A percentile compares a stretch with the other conserved stretches of the same genome.
Conservation (phyloP, 129 eudicot genomes). For the Flaveria ramosissima region DNA sequence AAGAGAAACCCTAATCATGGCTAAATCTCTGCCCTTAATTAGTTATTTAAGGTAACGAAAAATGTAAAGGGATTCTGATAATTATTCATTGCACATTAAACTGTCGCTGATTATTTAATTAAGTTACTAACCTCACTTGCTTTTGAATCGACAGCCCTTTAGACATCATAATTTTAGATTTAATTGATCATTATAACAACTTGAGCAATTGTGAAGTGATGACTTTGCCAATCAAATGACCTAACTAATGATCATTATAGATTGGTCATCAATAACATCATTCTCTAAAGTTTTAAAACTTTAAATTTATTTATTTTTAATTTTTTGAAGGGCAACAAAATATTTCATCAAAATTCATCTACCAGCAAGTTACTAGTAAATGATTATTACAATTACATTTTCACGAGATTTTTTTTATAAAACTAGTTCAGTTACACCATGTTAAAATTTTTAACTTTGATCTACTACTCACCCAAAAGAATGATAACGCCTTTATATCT, state of each 20-base stretch:
- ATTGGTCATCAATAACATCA: conserved; percentile 30
- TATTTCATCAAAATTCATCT: too few species aligned
- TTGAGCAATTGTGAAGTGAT: conserved; percentile 32
- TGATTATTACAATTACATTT: too few species aligned
- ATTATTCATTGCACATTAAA: not conserved
- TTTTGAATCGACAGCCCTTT: conserved; percentile 24
- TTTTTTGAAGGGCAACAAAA: too few species aligned
- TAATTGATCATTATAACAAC: conserved; percentile 16
- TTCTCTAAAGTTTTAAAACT: not conserved
- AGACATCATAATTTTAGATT: conserved; percentile 25
- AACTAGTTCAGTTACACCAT: too few species aligned
- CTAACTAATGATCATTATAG: conserved; percentile 27
- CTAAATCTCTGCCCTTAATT: not conserved
- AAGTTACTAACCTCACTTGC: conserved; percentile 18
- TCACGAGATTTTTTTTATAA: too few species aligned
- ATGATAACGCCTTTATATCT: too few species aligned
- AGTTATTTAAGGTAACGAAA: not conserved
- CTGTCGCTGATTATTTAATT: not conserved
- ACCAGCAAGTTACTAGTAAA: too few species aligned
- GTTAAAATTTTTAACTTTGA: too few species aligned
- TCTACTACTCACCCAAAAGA: too few species aligned
- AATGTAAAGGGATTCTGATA: not conserved
- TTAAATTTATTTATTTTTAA: not conserved
- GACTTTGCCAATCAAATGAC: conserved; percentile 36
- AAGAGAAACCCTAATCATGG: not conserved